phyloP scores from a whole-genome alignment of 164 flowering plant genomes.

The Umbilicus rupestris region DNA sequence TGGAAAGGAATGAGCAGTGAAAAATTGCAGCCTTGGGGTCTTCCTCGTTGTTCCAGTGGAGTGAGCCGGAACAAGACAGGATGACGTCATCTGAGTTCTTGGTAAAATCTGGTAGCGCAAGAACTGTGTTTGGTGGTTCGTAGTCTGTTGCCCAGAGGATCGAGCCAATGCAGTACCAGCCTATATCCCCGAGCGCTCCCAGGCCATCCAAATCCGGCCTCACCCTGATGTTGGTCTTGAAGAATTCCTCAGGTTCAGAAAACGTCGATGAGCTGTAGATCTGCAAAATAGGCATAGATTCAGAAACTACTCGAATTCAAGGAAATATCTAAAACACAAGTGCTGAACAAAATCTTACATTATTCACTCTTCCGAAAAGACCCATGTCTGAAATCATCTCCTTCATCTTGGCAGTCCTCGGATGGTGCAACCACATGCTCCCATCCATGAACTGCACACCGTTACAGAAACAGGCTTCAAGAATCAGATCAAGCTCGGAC shows the following conservation, averaged over 20 bases:
- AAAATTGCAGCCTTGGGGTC: conserved; percentile 20
- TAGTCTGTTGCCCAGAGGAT: conserved; percentile 31
- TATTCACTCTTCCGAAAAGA: conserved; percentile 18
- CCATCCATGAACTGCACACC: conserved; percentile 52
- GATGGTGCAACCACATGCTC: conserved; percentile 47
- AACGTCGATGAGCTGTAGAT: conserved; percentile 23
- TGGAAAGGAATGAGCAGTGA: conserved; percentile 35
- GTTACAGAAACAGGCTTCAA: conserved; percentile 27
- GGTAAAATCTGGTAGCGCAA: conserved; percentile 20
- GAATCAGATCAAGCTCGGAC: conserved; percentile 22
- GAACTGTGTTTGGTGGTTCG: conserved; percentile 28
- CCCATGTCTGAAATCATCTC: conserved; percentile 18
- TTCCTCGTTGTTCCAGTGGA: conserved; percentile 19
- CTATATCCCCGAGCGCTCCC: conserved; percentile 37
- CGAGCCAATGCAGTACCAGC: conserved; percentile 45
- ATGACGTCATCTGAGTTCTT: conserved; percentile 26
- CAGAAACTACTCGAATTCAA: background rate
- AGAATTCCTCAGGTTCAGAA: conserved; percentile 18
- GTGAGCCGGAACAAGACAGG: conserved; percentile 24
- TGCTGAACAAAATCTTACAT: conserved; percentile 14
- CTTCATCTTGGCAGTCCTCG: conserved; percentile 26
- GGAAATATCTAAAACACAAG: background rate
- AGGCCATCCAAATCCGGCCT: conserved; percentile 34
- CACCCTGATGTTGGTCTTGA: conserved; percentile 28
- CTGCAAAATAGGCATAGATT: background rate